Evolutionary conservation across 106 monocot species (phyloP).

Genomic region (Apostasia ramifera): DNA sequence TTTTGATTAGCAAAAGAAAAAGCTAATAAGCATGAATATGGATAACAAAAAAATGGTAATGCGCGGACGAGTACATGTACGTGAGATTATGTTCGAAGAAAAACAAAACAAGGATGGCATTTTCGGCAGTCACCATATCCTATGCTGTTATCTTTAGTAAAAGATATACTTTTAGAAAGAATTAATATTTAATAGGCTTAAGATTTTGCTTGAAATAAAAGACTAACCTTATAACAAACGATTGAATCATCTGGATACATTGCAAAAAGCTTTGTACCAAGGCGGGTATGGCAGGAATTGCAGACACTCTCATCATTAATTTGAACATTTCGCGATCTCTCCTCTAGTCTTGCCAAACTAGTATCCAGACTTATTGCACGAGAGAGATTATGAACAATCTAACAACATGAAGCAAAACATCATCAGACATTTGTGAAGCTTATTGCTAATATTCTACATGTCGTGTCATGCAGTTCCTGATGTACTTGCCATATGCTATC

Average conservation of each 20-base stretch:
- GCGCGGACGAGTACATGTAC: not conserved
- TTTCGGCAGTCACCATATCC: not conserved
- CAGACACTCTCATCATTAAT: constrained; percentile 86
- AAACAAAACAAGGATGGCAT: not conserved
- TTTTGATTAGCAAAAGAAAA: no score
- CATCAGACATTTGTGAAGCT: not conserved
- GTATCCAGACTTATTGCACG: constrained; percentile 67
- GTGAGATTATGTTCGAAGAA: not conserved
- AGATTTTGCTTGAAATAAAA: not conserved
- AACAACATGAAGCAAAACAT: constrained; percentile 10
- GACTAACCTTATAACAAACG: constrained; percentile 87
- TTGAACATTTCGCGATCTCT: constrained; percentile 89
- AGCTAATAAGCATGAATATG: no score
- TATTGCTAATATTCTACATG: no score
- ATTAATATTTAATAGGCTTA: not conserved
- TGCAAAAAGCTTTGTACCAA: constrained; percentile 93
- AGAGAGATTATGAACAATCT: constrained; percentile 80
- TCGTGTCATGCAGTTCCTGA: no score
- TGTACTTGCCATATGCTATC: no score
- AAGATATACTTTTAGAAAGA: not conserved
- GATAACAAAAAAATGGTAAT: not conserved
- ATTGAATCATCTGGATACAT: constrained; percentile 99
- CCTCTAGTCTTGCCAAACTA: constrained; percentile 73
- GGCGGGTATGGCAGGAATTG: constrained; percentile 79
- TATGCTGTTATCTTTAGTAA: not conserved